These are phyloP conservation scores for Emergomyces orientalis DNA, from an alignment of 2,329 filamentous ascomycete species.

Conservation along the genomic window DNA sequence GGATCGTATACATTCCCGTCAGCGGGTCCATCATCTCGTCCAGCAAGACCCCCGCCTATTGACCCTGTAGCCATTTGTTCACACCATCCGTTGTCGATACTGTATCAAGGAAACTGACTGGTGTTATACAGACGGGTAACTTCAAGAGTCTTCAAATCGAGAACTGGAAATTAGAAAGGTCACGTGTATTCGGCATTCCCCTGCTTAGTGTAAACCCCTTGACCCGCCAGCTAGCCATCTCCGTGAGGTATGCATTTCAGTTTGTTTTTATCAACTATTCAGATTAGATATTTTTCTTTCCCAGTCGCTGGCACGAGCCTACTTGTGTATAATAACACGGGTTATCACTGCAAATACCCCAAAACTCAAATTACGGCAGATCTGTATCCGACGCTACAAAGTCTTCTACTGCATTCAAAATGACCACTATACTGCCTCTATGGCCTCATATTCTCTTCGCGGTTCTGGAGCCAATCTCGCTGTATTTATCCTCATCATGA, in stretches of 20 bases:
- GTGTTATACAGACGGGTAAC: neutral
- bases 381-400: neutral
- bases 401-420: constrained; percentile 1
- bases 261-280: neutral
- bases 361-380: neutral
- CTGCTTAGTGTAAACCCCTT: neutral
- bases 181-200: neutral
- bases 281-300: neutral
- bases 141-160: neutral
- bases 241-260: too few relatives aligned
- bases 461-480: constrained; percentile 57
- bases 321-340: neutral
- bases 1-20: constrained; percentile 17
- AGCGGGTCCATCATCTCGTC: constrained; percentile 12
- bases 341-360: neutral
- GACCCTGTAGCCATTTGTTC: neutral
- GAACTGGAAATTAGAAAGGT: neutral
- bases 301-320: neutral
- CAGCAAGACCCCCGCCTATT: neutral
- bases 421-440: constrained; percentile 47
- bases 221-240: too few relatives aligned
- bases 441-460: constrained; percentile 60
- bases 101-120: neutral
- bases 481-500: constrained; percentile 31
- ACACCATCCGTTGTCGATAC: neutral